Evolutionary conservation across 1,139 yeast genomes (phyloP), one percentile per base, ranked within the genome.

Genomic region (Geotrichum histeridarum): DNA sequence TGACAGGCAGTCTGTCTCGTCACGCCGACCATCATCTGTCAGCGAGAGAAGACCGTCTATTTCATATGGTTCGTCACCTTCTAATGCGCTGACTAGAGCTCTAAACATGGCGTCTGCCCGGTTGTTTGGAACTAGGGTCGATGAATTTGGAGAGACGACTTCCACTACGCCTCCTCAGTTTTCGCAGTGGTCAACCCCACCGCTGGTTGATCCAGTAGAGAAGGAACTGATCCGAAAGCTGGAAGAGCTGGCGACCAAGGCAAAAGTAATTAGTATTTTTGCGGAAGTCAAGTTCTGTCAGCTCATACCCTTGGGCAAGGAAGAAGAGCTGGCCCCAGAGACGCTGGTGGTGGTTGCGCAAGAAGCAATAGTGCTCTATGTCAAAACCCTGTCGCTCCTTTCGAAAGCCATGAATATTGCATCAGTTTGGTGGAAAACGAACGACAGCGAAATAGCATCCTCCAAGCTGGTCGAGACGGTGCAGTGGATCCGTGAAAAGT

Each of bases 271-370:
- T 17, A 84, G 84, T 61, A 74, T 90, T 42, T 90, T 86, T 73
- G 98, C 98, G 0, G 96, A 90, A 62, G 91, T 89, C 32, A 93
- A 93, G 70, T 89, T 84, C 64, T 77, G 85, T 50, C 97, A 91
- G 69, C 74, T 89, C 60, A 80, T 86, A 33, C 95, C 96, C 2
- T 87, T 36, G 8, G 17, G 33, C 7, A 22, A 41, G 3, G 15
- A n/a, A n/a, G 68, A 65, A 38, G 68, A 74, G 48, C 68, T 84
- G 55, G 84, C 91, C 2, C 82, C 86, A 0, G 78, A 77, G 51
- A 79, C 83, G 65, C 75, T 82, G 8, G 78, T 77, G 59, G 70
- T 77, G 1, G 77, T 87, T 12, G 81, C 93, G 56, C 87, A 84
- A 64, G 98, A 93, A 67, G 95, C 97, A 0, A 82, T 90, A 33